phyloP scores from a whole-genome alignment of 768 basidiomycete genomes.

The Tricholoma sp. region DNA sequence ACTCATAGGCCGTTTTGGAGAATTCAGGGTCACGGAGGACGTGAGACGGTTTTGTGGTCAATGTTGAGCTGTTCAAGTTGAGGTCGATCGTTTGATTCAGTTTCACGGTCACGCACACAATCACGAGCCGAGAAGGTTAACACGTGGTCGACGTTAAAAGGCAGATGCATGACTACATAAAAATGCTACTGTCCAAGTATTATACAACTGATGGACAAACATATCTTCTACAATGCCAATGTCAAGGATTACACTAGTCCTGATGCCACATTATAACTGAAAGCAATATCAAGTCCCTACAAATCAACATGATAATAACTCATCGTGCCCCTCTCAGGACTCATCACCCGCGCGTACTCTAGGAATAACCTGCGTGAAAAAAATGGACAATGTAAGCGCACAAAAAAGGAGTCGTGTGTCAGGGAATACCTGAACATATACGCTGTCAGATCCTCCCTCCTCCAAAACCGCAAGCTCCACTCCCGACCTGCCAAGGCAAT shows the following conservation, averaged over 20 bases:
- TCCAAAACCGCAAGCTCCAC: conserved; percentile 58
- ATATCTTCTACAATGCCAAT: no score
- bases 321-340: conserved; percentile 39
- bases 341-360: conserved; percentile 52
- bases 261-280: not conserved
- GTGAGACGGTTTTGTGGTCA: no score
- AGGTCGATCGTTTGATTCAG: no score
- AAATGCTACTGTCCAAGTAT: no score
- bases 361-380: conserved; percentile 36
- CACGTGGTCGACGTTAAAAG: no score
- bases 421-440: conserved; percentile 48
- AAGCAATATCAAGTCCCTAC: not conserved
- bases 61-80: no score
- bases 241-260: not conserved
- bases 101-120: no score
- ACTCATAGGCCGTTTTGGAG: conserved; percentile 1
- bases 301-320: conserved; percentile 13
- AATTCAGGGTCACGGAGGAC: not conserved
- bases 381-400: not conserved
- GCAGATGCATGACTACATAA: no score
- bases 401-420: not conserved
- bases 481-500: conserved; percentile 52
- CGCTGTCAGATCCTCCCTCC: conserved; percentile 53
- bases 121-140: no score
- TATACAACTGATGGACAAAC: no score